phyloP scores from a whole-genome alignment of 2,329 filamentous ascomycete genomes.

The Claviceps fusiformis region DNA sequence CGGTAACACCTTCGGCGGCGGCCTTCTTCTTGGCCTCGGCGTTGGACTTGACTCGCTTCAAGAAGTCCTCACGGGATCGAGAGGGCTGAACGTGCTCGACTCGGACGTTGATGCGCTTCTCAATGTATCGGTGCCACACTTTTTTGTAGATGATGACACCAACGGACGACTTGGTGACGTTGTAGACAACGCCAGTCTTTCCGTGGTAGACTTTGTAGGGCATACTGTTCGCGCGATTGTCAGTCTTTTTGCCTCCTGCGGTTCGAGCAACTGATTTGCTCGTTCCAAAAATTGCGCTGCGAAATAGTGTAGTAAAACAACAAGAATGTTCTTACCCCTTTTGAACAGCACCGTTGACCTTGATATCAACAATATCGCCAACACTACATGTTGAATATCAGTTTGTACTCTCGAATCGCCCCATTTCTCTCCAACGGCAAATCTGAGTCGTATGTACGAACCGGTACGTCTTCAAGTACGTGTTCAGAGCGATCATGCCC shows the following conservation, averaged over 20 bases:
- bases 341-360: slow-evolving; percentile 95
- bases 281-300: background rate
- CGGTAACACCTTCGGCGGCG: slow-evolving; percentile 73
- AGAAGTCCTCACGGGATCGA: slow-evolving; percentile 91
- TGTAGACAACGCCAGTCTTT: slow-evolving; percentile 97
- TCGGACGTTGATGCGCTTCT: slow-evolving; percentile 99
- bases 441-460: slow-evolving; percentile 22
- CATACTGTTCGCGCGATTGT: slow-evolving; percentile 50
- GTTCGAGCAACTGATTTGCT: background rate
- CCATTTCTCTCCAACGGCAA: background rate
- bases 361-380: slow-evolving; percentile 97
- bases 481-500: slow-evolving; percentile 85
- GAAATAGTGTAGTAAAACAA: background rate
- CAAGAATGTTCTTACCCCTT: slow-evolving; percentile 59
- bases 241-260: slow-evolving; percentile 13
- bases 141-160: slow-evolving; percentile 99
- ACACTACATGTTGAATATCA: slow-evolving; percentile 48
- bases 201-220: slow-evolving; percentile 99
- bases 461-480: slow-evolving; percentile 91
- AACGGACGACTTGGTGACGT: slow-evolving; percentile 95
- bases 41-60: slow-evolving; percentile 93
- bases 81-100: slow-evolving; percentile 94
- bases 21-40: slow-evolving; percentile 84
- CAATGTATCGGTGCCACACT: slow-evolving; percentile 98
- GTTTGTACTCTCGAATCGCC: slow-evolving; percentile 10